A percentile compares a stretch with the other conserved stretches of the same genome.
Evolutionary conservation across 768 basidiomycete genomes (phyloP).

Genomic region (Xanthoconium purpureum): DNA sequence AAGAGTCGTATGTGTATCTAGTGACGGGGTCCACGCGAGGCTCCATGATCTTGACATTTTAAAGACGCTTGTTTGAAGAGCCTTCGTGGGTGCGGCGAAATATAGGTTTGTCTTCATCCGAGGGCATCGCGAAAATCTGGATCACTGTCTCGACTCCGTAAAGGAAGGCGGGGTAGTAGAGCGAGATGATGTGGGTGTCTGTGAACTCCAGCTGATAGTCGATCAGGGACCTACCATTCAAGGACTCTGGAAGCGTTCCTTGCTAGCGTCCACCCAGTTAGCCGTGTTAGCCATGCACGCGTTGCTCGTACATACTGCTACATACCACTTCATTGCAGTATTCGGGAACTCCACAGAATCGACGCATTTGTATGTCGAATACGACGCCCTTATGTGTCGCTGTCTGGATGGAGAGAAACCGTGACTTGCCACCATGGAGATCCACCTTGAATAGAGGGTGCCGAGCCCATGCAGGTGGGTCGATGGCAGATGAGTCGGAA

Average conservation of each 20-base stretch:
- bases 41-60: background rate
- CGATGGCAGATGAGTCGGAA: background rate
- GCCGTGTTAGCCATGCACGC: too few relatives aligned
- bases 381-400: too few relatives aligned
- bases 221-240: background rate
- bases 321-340: background rate
- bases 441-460: accelerated
- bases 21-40: background rate
- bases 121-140: background rate
- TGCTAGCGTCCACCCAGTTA: background rate
- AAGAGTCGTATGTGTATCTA: background rate
- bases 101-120: background rate
- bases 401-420: background rate
- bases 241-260: background rate
- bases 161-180: background rate
- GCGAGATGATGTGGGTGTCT: background rate
- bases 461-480: background rate
- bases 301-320: background rate
- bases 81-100: slow-evolving; percentile 1
- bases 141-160: background rate
- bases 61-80: accelerated
- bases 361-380: too few relatives aligned
- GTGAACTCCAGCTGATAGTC: background rate
- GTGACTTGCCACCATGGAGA: background rate
- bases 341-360: too few relatives aligned